Conservation (phyloP, 305 asterid species). For the Solanum hybrid region DNA sequence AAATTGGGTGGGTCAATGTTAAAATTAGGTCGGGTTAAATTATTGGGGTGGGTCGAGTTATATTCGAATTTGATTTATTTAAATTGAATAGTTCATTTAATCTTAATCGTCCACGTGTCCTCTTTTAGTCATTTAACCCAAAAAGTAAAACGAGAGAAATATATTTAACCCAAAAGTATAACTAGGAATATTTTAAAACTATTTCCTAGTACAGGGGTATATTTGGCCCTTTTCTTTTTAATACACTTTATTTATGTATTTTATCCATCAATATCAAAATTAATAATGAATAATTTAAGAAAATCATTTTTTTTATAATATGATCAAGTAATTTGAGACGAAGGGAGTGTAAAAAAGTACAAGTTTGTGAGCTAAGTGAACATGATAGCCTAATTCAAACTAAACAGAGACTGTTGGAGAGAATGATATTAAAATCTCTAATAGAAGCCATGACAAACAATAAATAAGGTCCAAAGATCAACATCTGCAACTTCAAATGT, state of each 20-base stretch:
- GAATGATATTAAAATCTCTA: neutral
- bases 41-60: no score
- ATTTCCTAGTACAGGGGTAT: no score
- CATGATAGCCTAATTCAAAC: neutral
- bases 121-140: no score
- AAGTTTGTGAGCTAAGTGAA: neutral
- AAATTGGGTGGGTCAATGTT: no score
- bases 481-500: neutral
- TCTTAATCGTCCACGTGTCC: no score
- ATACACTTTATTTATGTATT: neutral
- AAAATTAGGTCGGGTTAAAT: no score
- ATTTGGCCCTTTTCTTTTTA: no score
- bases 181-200: no score
- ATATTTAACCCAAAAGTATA: no score
- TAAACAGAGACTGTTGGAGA: neutral
- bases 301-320: no score
- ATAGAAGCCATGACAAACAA: neutral
- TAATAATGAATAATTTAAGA: neutral
- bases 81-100: no score
- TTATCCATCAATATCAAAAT: neutral
- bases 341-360: neutral
- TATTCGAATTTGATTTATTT: no score
- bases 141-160: rapidly evolving
- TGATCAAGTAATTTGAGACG: neutral
- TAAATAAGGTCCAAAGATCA: neutral